These are phyloP conservation scores for Eimeria acervulina DNA, from an alignment of 169 alveolate genomes.

Conservation along the genomic window DNA sequence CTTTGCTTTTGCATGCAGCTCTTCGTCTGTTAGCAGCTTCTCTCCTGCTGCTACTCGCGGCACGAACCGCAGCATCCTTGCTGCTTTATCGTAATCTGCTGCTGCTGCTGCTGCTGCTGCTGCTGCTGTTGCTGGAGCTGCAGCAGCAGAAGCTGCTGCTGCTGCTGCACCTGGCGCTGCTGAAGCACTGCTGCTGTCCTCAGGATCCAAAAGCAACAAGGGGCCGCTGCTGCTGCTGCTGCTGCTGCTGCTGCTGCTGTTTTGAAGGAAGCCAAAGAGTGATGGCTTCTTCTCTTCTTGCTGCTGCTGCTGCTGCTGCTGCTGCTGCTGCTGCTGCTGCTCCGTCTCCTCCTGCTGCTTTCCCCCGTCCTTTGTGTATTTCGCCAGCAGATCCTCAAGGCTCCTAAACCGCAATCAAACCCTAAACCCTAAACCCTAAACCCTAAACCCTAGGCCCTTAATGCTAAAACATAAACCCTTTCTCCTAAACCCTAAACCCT, in stretches of 20 bases:
- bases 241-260: conserved; percentile 63
- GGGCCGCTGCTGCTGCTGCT: neutral
- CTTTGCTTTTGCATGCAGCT: neutral
- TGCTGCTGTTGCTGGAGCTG: neutral
- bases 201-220: neutral
- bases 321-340: neutral
- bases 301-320: neutral
- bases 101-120: conserved; percentile 76
- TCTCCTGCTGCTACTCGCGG: conserved; percentile 56
- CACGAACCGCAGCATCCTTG: conserved; percentile 52
- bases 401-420: neutral
- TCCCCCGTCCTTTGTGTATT: neutral
- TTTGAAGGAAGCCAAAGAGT: neutral
- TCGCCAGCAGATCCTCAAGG: conserved; percentile 7
- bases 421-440: conserved; percentile 3
- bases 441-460: neutral
- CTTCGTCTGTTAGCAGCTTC: conserved; percentile 66
- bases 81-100: conserved; percentile 53
- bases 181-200: neutral
- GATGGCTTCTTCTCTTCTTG: neutral
- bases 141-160: neutral
- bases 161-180: neutral
- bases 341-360: neutral
- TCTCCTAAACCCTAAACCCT: too few species aligned
- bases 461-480: too few species aligned